Evolutionary conservation across 1,139 yeast genomes (phyloP).

Genomic region (Hansenula lynferdii): DNA sequence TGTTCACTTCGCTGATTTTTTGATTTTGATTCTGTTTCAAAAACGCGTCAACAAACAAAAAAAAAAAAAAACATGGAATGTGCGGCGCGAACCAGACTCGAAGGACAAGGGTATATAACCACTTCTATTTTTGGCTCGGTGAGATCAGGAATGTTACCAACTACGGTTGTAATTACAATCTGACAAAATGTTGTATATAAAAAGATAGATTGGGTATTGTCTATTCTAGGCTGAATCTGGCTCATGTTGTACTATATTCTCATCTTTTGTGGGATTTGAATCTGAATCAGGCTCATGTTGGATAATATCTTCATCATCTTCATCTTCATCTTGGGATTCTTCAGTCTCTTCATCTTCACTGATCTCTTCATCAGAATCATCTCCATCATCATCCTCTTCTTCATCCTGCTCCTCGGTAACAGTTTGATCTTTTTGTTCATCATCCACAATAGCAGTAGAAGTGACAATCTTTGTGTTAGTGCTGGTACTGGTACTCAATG

Average conservation of each 20-base stretch:
- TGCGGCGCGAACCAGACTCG: neutral
- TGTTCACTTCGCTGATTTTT: constrained; percentile 1
- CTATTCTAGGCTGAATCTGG: constrained; percentile 3
- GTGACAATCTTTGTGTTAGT: neutral
- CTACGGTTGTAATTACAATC: too few relatives aligned
- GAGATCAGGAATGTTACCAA: neutral
- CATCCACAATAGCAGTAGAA: neutral
- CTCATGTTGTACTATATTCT: constrained; percentile 5
- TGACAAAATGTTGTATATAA: neutral
- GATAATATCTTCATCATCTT: neutral
- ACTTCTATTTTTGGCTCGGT: too few relatives aligned
- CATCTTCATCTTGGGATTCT: neutral
- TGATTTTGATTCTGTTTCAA: neutral
- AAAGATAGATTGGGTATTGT: neutral
- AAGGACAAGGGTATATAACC: neutral
- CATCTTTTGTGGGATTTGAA: neutral
- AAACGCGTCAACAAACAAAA: too few relatives aligned
- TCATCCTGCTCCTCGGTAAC: constrained; percentile 5
- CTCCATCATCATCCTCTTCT: constrained; percentile 1
- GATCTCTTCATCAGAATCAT: neutral
- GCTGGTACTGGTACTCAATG: neutral
- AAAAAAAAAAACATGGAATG: neutral
- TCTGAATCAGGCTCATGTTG: constrained; percentile 2
- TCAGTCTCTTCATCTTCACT: neutral
- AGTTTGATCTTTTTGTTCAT: constrained; percentile 1